Evolutionary conservation across 2,329 filamentous ascomycete species (phyloP), one percentile per base, ranked within the genome.

Genomic region (Cryphonectria parasitica): DNA sequence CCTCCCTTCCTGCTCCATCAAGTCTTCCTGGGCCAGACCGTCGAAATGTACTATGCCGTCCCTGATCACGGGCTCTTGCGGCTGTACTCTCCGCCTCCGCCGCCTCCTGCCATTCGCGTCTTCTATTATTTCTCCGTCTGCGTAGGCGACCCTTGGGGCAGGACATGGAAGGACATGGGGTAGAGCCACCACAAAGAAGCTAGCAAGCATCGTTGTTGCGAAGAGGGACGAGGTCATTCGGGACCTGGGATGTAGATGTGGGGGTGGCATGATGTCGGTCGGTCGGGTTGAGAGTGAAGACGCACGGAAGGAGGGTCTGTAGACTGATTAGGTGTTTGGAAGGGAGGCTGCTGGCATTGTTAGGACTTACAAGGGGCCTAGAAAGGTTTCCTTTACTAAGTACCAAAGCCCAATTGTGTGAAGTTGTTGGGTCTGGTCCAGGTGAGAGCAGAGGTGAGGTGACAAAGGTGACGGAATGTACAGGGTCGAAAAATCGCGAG

Each of bases 161-260:
- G 96, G 96, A 79, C 96, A 99, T 1, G 96, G 96, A 25, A 99
- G 88, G 41, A 97, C 79, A 80, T 99, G 96, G 31, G 96, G 96
- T 61, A 97, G 85, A 41, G 89, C 93, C 67, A 99, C 96, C 73
- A 99, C 95, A 74, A 97, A 88, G 81, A 99, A 97, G 75, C 92
- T 96, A 43, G 94, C 90, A 73, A 93, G 87, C 68, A 98, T 88
- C 0, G 95, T 98, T n/a, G 92, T 93, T 66, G 94, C 94, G 84
- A 99, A 99, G 72, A 99, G 91, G 62, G 94, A 96, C 69, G 92
- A 95, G 76, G 96, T 99, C 84, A 94, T 93, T 77, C 93, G 91
- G 75, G 95, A 98, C 81, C 95, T 91, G 45, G 96, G 96, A 81
- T 99, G 96, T 58, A 99, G 90, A 82, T 95, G 92, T 74, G 93